Base-by-base conservation (phyloP, 2,329 filamentous ascomycete genomes). In the Thielaviopsis punctulata region DNA sequence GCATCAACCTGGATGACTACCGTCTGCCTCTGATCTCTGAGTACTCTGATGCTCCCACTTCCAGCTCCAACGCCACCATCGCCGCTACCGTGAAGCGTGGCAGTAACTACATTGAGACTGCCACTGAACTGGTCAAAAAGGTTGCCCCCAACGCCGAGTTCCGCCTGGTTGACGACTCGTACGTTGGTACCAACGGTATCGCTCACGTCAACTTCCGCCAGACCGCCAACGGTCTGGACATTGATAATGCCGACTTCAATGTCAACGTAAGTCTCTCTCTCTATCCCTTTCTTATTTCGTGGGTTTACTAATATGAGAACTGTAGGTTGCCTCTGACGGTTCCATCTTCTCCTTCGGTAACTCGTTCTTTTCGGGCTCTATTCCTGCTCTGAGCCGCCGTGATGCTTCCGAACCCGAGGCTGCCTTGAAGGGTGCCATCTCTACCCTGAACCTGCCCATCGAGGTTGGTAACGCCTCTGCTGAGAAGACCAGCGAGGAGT, bases 231-330 rank as follows among this genome's bases (percentile, higher is more conserved):
- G 76, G 71, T 1, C 60, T 79, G 22, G 76, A 79, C 55, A 71
- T 80, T 55, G 76, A 79, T 58, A 79, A 79, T 58, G 73, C 72
- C 1, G 73, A 77, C 59, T 76, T 78, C 58, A 77, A 78, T 49
- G 73, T 79, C 47, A 79, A 79, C 56, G 73, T 78, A 58, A 64
- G 73, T 65, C 5, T 43, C 8, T 36, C 43, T 39, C 18, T 30
- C 13, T 19, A 46, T 41, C 4, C 4, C 10, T 39, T 18, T n/a
- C 33, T 4, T 39, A 5, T 39, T 6, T 13, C 3, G 10, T 39
- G 13, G 15, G 9, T 39, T 49, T 7, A 36, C 43, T 49, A 53
- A 50, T n/a, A 3, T 57, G 22, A n/a, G 9, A 1, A 22, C 19
- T 45, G 2, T 21, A 74, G 73, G 64, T 77, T 58, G 72, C 64